Percentiles rank a stretch among this genome's conserved stretches.
phyloP scores from a whole-genome alignment of 2,329 filamentous ascomycete genomes.

The Hortaea werneckii region DNA sequence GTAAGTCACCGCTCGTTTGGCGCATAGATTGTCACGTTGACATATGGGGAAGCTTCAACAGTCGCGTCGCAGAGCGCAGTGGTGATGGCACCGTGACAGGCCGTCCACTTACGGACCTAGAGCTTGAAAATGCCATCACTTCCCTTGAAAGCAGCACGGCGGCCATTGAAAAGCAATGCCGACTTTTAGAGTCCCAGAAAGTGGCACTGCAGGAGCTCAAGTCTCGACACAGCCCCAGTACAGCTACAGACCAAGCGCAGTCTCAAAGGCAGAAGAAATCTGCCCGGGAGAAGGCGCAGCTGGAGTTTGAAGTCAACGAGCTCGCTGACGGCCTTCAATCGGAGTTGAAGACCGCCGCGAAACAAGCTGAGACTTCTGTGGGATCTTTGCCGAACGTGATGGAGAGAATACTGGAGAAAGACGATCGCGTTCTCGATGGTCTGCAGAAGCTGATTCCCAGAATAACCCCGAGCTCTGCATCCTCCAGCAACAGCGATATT shows the following conservation, averaged over 20 bases:
- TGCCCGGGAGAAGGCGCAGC: constrained; percentile 31
- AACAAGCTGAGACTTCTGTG: constrained; percentile 39
- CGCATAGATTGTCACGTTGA: too few relatives aligned
- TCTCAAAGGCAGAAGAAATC: constrained; percentile 12
- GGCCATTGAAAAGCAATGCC: constrained; percentile 54
- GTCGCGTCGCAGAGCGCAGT: neutral
- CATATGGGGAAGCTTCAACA: neutral
- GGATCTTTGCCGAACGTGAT: constrained; percentile 41
- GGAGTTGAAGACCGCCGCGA: constrained; percentile 32
- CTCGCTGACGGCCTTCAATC: constrained; percentile 19
- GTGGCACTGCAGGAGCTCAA: constrained; percentile 48
- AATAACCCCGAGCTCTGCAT: constrained; percentile 39
- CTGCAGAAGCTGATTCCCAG: constrained; percentile 57
- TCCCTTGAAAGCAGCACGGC: constrained; percentile 56
- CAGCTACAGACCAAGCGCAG: constrained; percentile 1
- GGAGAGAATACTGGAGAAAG: constrained; percentile 36
- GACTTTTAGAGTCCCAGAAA: constrained; percentile 51
- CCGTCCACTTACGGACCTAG: constrained; percentile 47
- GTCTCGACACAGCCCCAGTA: constrained; percentile 26
- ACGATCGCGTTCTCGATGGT: constrained; percentile 55
- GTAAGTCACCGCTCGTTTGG: constrained; percentile 21
- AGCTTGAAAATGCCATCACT: constrained; percentile 51
- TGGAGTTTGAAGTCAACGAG: constrained; percentile 29
- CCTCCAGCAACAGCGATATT: constrained; percentile 32
- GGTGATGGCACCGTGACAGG: neutral